Percentiles rank a stretch among this genome's conserved stretches.
Conservation (phyloP, 306 rosid genomes). For the Ochetophila trinervis region DNA sequence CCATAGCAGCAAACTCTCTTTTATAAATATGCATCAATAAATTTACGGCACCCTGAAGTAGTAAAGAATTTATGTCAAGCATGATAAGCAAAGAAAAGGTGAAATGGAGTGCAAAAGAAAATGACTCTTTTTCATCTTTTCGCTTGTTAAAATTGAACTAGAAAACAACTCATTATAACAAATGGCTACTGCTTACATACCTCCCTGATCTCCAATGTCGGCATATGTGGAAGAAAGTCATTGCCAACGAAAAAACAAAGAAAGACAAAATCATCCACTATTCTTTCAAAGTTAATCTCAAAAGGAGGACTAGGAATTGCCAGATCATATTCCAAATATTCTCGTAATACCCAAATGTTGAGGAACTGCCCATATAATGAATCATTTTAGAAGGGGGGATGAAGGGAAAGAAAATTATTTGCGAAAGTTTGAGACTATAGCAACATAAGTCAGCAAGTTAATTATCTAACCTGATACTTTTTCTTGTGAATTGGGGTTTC, state of each 20-base stretch:
- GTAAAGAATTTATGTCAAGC: constrained; percentile 28
- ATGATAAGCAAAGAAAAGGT: constrained; percentile 4
- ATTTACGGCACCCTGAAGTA: constrained; percentile 86
- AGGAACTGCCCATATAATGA: constrained; percentile 56
- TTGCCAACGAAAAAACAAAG: constrained; percentile 88
- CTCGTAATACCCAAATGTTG: constrained; percentile 84
- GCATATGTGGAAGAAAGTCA: constrained; percentile 98
- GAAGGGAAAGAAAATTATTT: constrained; percentile 3
- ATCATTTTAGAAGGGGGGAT: constrained; percentile 19
- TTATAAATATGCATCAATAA: constrained; percentile 90
- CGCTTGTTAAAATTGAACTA: not conserved
- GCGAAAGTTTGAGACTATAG: constrained; percentile 13
- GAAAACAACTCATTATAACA: constrained; percentile 17
- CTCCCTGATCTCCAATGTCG: constrained; percentile 94
- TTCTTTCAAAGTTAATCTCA: constrained; percentile 65
- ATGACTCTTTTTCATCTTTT: not conserved
- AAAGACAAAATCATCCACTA: constrained; percentile 86
- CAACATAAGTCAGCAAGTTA: constrained; percentile 23
- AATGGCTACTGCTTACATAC: constrained; percentile 42
- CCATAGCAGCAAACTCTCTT: constrained; percentile 82
- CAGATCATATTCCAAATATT: constrained; percentile 79
- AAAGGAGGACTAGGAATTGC: constrained; percentile 72
- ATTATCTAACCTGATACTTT: constrained; percentile 82
- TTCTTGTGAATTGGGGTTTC: constrained; percentile 84
- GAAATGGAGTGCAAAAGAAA: constrained; percentile 17